phyloP scores from a whole-genome alignment of 768 basidiomycete species.

The Tricholoma furcatifolium region DNA sequence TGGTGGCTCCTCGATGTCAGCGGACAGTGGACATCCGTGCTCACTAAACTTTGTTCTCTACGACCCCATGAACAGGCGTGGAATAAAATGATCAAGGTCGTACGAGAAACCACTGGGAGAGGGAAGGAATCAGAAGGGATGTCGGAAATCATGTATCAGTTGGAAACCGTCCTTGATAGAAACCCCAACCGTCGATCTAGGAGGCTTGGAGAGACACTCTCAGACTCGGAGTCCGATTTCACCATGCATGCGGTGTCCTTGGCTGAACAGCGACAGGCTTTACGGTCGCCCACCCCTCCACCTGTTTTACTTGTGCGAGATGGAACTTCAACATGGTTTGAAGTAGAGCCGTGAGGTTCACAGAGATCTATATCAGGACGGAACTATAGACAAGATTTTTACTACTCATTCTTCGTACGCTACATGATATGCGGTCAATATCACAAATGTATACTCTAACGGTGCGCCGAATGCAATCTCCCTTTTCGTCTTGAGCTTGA shows the following conservation, averaged over 20 bases:
- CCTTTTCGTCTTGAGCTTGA: too few species aligned
- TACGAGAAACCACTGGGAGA: conserved; percentile 18
- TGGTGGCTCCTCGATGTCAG: conserved; percentile 41
- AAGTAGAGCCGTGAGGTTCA: neutral
- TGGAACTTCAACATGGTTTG: conserved; percentile 2
- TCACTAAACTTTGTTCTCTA: conserved; percentile 31
- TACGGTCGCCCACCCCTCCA: neutral
- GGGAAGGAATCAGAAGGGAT: conserved; percentile 23
- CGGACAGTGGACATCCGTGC: conserved; percentile 34
- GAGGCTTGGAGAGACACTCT: neutral
- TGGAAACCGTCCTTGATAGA: conserved; percentile 15
- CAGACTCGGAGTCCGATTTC: neutral
- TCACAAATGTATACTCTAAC: too few species aligned
- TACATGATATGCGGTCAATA: too few species aligned
- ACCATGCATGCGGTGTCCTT: conserved; percentile 5
- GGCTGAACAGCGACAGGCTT: conserved; percentile 13
- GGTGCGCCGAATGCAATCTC: too few species aligned
- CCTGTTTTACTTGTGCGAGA: neutral
- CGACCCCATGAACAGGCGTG: conserved; percentile 32
- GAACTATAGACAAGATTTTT: too few species aligned
- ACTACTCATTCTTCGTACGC: too few species aligned
- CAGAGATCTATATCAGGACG: too few species aligned
- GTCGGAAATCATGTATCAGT: conserved; percentile 22
- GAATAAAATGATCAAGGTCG: conserved; percentile 28
- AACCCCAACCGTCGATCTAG: neutral